phyloP scores from a whole-genome alignment of 352 stramenopile species.

The Phytophthora capsici region DNA sequence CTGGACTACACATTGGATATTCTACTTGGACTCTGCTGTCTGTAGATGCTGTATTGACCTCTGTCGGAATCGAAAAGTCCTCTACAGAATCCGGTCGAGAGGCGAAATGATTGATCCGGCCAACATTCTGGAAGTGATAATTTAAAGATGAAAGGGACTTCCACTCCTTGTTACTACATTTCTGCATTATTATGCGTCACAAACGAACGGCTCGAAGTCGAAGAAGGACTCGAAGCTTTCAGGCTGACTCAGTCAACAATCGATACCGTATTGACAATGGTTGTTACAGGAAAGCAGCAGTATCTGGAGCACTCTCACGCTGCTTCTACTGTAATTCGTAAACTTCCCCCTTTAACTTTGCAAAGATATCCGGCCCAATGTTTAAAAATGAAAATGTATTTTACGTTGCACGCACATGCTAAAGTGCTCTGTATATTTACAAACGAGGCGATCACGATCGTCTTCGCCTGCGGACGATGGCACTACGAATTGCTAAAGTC shows the following conservation, averaged over 20 bases:
- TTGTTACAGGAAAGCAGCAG: constrained; percentile 19
- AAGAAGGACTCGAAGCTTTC: background rate
- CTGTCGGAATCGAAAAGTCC: constrained; percentile 1
- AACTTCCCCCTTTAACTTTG: background rate
- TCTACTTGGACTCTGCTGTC: constrained; percentile 17
- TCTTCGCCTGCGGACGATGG: too few species aligned
- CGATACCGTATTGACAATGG: background rate
- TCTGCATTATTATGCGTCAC: background rate
- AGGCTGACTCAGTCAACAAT: constrained; percentile 25
- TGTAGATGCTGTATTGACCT: background rate
- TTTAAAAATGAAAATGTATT: too few species aligned
- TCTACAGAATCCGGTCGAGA: constrained; percentile 4
- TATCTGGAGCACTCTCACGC: constrained; percentile 9
- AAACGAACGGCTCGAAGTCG: background rate
- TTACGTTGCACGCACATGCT: too few species aligned
- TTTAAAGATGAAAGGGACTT: too few species aligned
- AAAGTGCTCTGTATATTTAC: too few species aligned
- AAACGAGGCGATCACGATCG: too few species aligned
- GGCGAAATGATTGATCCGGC: constrained; percentile 8
- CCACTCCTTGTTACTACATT: too few species aligned
- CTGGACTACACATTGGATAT: constrained; percentile 12
- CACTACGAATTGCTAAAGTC: too few species aligned
- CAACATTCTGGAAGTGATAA: too few species aligned
- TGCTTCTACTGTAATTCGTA: constrained; percentile 8
- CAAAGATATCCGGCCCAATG: too few species aligned